phyloP scores from a whole-genome alignment of 352 stramenopile species.

The Stramenopiles sp. region DNA sequence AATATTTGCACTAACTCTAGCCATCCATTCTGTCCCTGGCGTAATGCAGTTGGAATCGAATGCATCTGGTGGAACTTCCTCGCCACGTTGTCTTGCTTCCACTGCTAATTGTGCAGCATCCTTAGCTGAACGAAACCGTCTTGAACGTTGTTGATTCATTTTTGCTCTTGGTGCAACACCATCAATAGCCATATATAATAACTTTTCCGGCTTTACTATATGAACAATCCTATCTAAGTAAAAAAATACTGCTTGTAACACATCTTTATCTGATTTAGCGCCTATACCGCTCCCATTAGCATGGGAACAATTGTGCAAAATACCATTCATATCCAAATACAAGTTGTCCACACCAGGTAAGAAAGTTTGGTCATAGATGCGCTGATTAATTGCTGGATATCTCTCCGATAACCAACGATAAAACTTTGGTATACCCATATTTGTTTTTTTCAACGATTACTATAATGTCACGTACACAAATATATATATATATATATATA shows the following conservation, averaged over 20 bases:
- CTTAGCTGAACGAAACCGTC: slow-evolving; percentile 83
- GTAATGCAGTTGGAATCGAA: slow-evolving; percentile 99
- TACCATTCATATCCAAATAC: slow-evolving; percentile 99
- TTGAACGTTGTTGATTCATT: slow-evolving; percentile 93
- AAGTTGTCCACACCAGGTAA: slow-evolving; percentile 95
- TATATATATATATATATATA: too few species aligned
- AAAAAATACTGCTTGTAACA: slow-evolving; percentile 79
- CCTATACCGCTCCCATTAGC: slow-evolving; percentile 75
- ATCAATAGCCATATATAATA: slow-evolving; percentile 97
- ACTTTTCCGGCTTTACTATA: slow-evolving; percentile 83
- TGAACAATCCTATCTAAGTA: slow-evolving; percentile 92
- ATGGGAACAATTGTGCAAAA: slow-evolving; percentile 98
- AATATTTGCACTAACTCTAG: slow-evolving; percentile 70
- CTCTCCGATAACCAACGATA: slow-evolving; percentile 97
- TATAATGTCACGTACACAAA: too few species aligned
- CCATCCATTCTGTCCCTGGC: slow-evolving; percentile 96
- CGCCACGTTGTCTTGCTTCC: slow-evolving; percentile 73
- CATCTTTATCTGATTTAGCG: slow-evolving; percentile 65
- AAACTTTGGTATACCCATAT: slow-evolving; percentile 94
- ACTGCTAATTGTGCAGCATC: slow-evolving; percentile 37
- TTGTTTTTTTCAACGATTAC: too few species aligned
- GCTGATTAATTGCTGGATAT: slow-evolving; percentile 98
- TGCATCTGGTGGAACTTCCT: slow-evolving; percentile 52
- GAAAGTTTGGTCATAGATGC: slow-evolving; percentile 78
- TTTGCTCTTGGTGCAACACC: slow-evolving; percentile 94